Conservation (phyloP, 768 basidiomycete genomes). For the Hygrophoropsis aurantiaca region DNA sequence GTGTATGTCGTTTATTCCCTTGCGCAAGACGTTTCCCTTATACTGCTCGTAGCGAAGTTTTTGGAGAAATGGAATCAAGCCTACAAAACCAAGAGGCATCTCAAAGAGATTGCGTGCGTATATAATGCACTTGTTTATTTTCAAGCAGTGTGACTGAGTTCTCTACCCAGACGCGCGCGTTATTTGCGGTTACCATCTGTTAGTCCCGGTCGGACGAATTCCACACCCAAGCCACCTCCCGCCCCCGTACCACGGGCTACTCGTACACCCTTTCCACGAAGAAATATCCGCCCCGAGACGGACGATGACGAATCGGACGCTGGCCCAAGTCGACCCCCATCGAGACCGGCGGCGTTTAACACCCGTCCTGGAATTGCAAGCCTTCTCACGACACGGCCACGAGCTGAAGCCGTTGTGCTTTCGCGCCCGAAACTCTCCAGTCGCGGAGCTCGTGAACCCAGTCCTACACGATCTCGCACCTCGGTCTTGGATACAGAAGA, state of each 20-base stretch:
- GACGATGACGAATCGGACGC: slow-evolving; percentile 32
- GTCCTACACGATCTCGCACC: slow-evolving; percentile 29
- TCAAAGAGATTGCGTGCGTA: slow-evolving; percentile 83
- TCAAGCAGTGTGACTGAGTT: slow-evolving; percentile 10
- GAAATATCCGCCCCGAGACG: slow-evolving; percentile 21
- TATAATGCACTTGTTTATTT: slow-evolving; percentile 1
- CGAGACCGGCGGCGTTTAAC: slow-evolving; percentile 24
- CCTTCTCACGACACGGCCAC: slow-evolving; percentile 35
- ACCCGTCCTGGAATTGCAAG: slow-evolving; percentile 35
- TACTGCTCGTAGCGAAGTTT: slow-evolving; percentile 40
- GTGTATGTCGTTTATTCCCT: slow-evolving; percentile 42
- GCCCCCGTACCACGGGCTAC: slow-evolving; percentile 23
- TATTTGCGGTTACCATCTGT: slow-evolving; percentile 73
- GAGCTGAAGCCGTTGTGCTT: slow-evolving; percentile 23
- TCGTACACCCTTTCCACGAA: slow-evolving; percentile 31
- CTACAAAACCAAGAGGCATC: slow-evolving; percentile 67
- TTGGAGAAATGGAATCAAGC: slow-evolving; percentile 69
- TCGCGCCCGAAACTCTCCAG: slow-evolving; percentile 24
- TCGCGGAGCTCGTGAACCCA: slow-evolving; percentile 26
- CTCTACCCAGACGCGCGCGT: slow-evolving; percentile 63
- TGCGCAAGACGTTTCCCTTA: slow-evolving; percentile 9
- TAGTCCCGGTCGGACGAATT: slow-evolving; percentile 35
- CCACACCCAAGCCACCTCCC: slow-evolving; percentile 28
- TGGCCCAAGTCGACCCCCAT: slow-evolving; percentile 22
- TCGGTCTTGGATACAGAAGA: slow-evolving; percentile 22